phyloP scores from a whole-genome alignment of 495 filamentous ascomycete species.

The Talaromyces ruber region DNA sequence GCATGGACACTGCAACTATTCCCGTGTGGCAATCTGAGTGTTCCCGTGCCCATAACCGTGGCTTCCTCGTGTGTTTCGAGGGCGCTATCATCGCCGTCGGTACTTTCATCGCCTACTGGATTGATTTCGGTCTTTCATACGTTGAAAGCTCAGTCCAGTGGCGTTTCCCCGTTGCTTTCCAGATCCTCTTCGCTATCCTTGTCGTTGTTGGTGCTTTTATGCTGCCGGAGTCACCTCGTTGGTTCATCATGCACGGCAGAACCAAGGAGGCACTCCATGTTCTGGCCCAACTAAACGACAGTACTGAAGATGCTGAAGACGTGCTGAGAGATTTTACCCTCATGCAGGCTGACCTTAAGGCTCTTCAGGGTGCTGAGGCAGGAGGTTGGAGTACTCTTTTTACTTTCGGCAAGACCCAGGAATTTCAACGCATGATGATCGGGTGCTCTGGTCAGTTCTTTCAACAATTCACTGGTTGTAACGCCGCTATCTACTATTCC shows the following conservation, averaged over 20 bases:
- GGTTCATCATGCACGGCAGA: slow-evolving; percentile 44
- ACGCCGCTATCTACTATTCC: slow-evolving; percentile 13
- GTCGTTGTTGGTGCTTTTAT: slow-evolving; percentile 17
- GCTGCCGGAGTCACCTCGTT: slow-evolving; percentile 32
- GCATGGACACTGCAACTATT: slow-evolving; percentile 31
- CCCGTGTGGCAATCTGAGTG: slow-evolving; percentile 42
- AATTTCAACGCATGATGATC: slow-evolving; percentile 41
- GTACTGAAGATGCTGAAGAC: slow-evolving; percentile 27
- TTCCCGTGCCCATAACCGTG: slow-evolving; percentile 21
- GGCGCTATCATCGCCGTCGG: slow-evolving; percentile 25
- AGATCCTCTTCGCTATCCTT: slow-evolving; percentile 29
- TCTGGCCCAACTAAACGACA: slow-evolving; percentile 32
- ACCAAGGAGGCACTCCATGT: slow-evolving; percentile 31
- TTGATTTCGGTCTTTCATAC: slow-evolving; percentile 38
- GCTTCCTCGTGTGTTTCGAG: slow-evolving; percentile 23
- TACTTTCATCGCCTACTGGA: slow-evolving; percentile 28
- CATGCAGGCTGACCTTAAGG: slow-evolving; percentile 32
- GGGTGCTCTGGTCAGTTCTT: slow-evolving; percentile 45
- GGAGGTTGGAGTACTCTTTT: slow-evolving; percentile 23
- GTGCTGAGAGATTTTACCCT: slow-evolving; percentile 25
- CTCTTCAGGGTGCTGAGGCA: slow-evolving; percentile 25
- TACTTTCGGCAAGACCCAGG: slow-evolving; percentile 36
- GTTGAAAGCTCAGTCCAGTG: slow-evolving; percentile 27
- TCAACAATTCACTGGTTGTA: slow-evolving; percentile 44
- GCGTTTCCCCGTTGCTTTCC: slow-evolving; percentile 40